Evolutionary conservation across 371 early-diverging fungal genomes (phyloP), one percentile per base, ranked within the genome.

Genomic region (Mucor piriformis): DNA sequence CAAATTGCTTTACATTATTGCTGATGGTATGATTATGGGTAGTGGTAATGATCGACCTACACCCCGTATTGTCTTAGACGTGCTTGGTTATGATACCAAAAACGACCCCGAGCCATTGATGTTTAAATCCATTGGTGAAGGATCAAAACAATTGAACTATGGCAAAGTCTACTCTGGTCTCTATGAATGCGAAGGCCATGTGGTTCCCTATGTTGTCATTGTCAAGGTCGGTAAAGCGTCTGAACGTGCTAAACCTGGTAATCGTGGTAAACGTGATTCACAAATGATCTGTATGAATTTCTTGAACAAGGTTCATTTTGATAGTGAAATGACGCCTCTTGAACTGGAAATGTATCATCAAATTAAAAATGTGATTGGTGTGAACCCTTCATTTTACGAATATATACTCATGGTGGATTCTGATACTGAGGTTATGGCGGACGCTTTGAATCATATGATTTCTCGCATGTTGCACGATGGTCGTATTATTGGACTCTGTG

Each of bases 251-350:
- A 92, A 90, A 69, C 89, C 95, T 10, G 98, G 97, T n/a, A 99
- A 99, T 74, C 83, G 99, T 43, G 99, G 99, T 66, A 99, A 99
- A 84, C 92, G 99, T 68, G 99, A 99, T 82, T 96, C 98, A 27
- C 99, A 99, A 83, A 89, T 99, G 76, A 88, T 99, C 54, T 88
- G 95, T 66, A 99, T 99, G 99, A 85, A 92, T 51, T 99, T 99
- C 84, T 89, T 99, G 70, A 93, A 93, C 79, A 94, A 95, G 74
- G 93, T 99, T 10, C 96, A 98, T 72, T 96, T 94, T 77, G 91
- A 95, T 64, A 68, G 81, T 38, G 86, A 94, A 55, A 90, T 96
- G 91, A 87, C 92, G 7, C 93, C 95, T n/a, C 79, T 96, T 59
- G 97, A 97, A 69, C 85, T 91, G 38, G 96, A 95, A 66, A 89